Percentiles rank a stretch among this genome's conserved stretches.
These are phyloP conservation scores for Cryptococcus floricola DNA, from an alignment of 1,284 basidiomycete genomes.

Conservation along the genomic window DNA sequence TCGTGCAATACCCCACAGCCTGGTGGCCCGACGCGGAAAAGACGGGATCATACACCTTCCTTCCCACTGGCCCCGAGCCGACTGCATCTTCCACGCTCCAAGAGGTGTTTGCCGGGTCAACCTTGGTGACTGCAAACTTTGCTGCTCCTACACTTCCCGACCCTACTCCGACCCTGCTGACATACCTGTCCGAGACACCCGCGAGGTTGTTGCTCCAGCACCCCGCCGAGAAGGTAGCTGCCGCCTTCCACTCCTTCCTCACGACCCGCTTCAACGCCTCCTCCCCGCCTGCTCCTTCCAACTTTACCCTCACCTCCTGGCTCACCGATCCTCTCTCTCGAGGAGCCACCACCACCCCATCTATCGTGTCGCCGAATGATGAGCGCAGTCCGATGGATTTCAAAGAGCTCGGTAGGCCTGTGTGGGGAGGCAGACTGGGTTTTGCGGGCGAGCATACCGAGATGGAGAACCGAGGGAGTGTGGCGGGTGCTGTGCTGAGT, in stretches of 20 bases:
- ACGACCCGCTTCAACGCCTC: constrained; percentile 27
- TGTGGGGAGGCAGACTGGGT: constrained; percentile 51
- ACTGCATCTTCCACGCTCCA: constrained; percentile 17
- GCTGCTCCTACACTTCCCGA: constrained; percentile 33
- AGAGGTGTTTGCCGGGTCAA: constrained; percentile 40
- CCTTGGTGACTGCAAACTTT: constrained; percentile 48
- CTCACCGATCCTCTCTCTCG: constrained; percentile 49
- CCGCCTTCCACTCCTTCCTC: constrained; percentile 47
- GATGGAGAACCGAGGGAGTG: constrained; percentile 51
- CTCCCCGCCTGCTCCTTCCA: constrained; percentile 18
- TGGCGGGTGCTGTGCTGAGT: constrained; percentile 51
- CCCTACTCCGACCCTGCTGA: constrained; percentile 45
- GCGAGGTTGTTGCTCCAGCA: constrained; percentile 30
- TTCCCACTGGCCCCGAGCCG: constrained; percentile 31
- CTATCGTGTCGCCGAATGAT: constrained; percentile 41
- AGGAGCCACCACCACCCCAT: constrained; percentile 54
- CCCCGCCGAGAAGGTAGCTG: constrained; percentile 32
- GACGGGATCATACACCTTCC: constrained; percentile 48
- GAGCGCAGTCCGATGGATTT: constrained; percentile 52
- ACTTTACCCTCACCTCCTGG: constrained; percentile 49
- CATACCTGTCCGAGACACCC: constrained; percentile 50
- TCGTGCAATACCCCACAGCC: constrained; percentile 48
- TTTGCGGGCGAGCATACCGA: constrained; percentile 57
- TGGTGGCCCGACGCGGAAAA: constrained; percentile 51
- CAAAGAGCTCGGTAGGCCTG: constrained; percentile 48